A percentile compares a stretch with the other conserved stretches of the same genome.
Evolutionary conservation across 2,329 filamentous ascomycete species (phyloP).

Genomic region (Ophiostoma triangulosporum): DNA sequence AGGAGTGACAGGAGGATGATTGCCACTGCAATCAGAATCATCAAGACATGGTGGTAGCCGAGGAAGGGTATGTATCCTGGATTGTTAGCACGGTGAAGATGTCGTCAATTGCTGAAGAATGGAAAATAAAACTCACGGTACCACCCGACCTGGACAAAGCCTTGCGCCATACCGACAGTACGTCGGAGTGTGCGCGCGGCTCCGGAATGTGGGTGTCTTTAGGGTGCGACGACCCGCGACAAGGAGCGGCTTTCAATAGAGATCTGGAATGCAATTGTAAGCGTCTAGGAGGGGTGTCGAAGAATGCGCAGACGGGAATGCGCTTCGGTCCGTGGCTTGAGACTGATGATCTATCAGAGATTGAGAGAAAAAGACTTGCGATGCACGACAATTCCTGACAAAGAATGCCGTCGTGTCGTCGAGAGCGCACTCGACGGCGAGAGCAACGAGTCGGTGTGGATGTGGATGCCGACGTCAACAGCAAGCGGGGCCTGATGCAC

Average conservation of each 20-base stretch:
- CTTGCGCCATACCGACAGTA: slow-evolving; percentile 17
- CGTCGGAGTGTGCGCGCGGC: slow-evolving; percentile 4
- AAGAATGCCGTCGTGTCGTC: too few species aligned
- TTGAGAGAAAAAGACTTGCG: neutral
- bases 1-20: slow-evolving; percentile 91
- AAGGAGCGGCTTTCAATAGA: neutral
- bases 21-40: slow-evolving; percentile 87
- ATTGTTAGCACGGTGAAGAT: neutral
- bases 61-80: slow-evolving; percentile 54
- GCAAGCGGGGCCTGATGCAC: neutral
- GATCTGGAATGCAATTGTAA: neutral
- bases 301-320: slow-evolving; percentile 9
- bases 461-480: neutral
- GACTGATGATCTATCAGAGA: slow-evolving; percentile 2
- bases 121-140: slow-evolving; percentile 28
- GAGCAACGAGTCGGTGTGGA: neutral
- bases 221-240: slow-evolving; percentile 6
- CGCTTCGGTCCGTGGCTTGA: slow-evolving; percentile 1
- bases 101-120: too few species aligned
- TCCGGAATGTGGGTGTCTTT: slow-evolving; percentile 3
- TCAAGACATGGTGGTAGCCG: slow-evolving; percentile 75
- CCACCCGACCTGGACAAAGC: slow-evolving; percentile 33
- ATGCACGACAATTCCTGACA: neutral
- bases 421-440: neutral
- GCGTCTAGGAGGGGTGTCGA: neutral